Conservation (phyloP, 139 green algal genomes). For the Micractinium conductrix region DNA sequence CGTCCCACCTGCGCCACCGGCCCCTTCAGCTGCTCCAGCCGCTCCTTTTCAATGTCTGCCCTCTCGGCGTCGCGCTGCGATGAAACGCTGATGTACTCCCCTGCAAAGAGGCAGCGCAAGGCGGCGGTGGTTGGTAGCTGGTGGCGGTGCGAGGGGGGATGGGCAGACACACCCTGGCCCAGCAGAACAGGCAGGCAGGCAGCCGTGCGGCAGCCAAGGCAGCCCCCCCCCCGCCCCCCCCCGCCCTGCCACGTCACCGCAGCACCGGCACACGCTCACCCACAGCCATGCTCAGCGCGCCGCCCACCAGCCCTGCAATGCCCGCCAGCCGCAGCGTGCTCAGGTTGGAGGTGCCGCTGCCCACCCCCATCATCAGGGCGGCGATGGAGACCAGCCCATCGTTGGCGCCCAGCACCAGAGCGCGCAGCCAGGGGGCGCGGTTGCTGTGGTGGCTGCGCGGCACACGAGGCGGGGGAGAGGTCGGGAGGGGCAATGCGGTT, state of each 20-base stretch:
- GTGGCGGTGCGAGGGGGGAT: neutral
- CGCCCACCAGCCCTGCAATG: slow-evolving; percentile 73
- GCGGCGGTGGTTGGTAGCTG: neutral
- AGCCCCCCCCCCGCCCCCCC: too few relatives aligned
- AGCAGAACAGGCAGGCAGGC: neutral
- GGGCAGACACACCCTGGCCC: too few relatives aligned
- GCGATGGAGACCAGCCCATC: slow-evolving; percentile 74
- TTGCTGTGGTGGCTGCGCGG: slow-evolving; percentile 55
- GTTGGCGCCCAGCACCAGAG: slow-evolving; percentile 65
- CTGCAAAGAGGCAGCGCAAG: neutral
- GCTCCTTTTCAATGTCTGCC: slow-evolving; percentile 88
- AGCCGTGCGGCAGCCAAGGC: neutral
- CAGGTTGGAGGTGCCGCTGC: slow-evolving; percentile 42
- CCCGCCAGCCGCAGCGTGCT: slow-evolving; percentile 65
- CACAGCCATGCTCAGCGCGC: slow-evolving; percentile 56
- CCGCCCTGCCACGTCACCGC: neutral
- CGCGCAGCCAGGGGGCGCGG: slow-evolving; percentile 60
- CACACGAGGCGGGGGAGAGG: neutral
- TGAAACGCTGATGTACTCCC: slow-evolving; percentile 80
- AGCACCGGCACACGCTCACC: neutral
- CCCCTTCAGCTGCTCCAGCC: slow-evolving; percentile 68
- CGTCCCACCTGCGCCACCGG: slow-evolving; percentile 47
- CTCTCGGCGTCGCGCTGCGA: slow-evolving; percentile 65
- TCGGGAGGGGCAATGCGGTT: too few relatives aligned
- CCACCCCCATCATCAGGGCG: slow-evolving; percentile 75